Percentiles rank a stretch among this genome's conserved stretches.
Conservation (phyloP, 805 yeast genomes). For the Spathaspora gorwiae region DNA sequence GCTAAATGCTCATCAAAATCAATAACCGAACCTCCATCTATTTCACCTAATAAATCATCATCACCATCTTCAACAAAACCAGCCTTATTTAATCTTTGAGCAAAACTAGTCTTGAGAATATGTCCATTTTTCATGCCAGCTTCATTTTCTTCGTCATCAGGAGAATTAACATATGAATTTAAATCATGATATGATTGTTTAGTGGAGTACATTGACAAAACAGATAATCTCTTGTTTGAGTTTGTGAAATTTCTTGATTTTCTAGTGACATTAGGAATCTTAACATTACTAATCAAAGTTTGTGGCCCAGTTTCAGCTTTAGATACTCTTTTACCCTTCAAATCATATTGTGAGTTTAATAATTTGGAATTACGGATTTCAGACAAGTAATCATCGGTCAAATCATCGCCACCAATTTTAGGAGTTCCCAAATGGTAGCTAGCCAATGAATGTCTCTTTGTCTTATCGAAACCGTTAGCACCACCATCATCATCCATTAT, state of each 20-base stretch:
- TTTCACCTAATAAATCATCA: conserved; percentile 27
- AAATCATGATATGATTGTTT: conserved; percentile 60
- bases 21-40: conserved; percentile 35
- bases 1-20: conserved; percentile 40
- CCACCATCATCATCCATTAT: conserved; percentile 17
- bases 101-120: conserved; percentile 37
- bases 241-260: conserved; percentile 58
- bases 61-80: conserved; percentile 25
- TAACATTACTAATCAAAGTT: conserved; percentile 54
- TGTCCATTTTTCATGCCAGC: conserved; percentile 6
- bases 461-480: conserved; percentile 3
- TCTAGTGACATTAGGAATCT: conserved; percentile 68
- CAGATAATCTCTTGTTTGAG: conserved; percentile 64
- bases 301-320: conserved; percentile 36
- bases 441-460: conserved; percentile 16
- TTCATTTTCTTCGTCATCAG: conserved; percentile 9
- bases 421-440: conserved; percentile 31
- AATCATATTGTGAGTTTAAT: conserved; percentile 39
- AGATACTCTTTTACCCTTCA: conserved; percentile 10
- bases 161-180: conserved; percentile 31
- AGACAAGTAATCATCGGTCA: conserved; percentile 41
- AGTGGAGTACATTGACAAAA: conserved; percentile 68
- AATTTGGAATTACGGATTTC: conserved; percentile 43
- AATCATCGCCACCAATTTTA: conserved; percentile 27
- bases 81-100: conserved; percentile 37